These are phyloP conservation scores for Helotiales sp. DNA, from an alignment of 2,329 filamentous ascomycete species.

Conservation along the genomic window DNA sequence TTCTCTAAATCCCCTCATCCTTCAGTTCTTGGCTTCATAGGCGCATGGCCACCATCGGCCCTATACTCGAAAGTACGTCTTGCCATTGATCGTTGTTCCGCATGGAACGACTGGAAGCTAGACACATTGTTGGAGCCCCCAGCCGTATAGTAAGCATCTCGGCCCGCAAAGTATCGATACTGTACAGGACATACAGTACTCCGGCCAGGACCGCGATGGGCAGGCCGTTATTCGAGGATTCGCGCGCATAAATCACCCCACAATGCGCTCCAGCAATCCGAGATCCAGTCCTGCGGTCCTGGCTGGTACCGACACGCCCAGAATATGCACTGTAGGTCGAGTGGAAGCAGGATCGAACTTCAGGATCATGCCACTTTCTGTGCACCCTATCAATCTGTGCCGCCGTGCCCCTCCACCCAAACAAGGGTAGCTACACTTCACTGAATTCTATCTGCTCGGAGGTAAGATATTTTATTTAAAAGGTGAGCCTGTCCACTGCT, in stretches of 20 bases:
- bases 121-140: not conserved
- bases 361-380: slow-evolving; percentile 19
- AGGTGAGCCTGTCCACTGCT: slow-evolving; percentile 8
- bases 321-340: slow-evolving; percentile 1
- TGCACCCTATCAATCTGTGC: slow-evolving; percentile 12
- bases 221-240: not conserved
- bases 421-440: not conserved
- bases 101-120: not conserved
- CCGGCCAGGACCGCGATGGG: slow-evolving; percentile 10
- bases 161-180: not conserved
- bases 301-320: slow-evolving; percentile 10
- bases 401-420: slow-evolving; percentile 16
- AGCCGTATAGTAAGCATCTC: no score
- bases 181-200: not conserved
- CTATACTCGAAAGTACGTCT: slow-evolving; percentile 7
- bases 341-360: not conserved
- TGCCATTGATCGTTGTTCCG: not conserved
- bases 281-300: no score
- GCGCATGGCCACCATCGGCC: slow-evolving; percentile 1
- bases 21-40: no score
- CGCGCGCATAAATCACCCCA: slow-evolving; percentile 16
- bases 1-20: not conserved
- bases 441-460: not conserved
- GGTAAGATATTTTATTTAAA: slow-evolving; percentile 14
- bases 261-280: not conserved